Conservation (phyloP, 1,139 yeast genomes). For the Debaryomycetaceae sp. region DNA sequence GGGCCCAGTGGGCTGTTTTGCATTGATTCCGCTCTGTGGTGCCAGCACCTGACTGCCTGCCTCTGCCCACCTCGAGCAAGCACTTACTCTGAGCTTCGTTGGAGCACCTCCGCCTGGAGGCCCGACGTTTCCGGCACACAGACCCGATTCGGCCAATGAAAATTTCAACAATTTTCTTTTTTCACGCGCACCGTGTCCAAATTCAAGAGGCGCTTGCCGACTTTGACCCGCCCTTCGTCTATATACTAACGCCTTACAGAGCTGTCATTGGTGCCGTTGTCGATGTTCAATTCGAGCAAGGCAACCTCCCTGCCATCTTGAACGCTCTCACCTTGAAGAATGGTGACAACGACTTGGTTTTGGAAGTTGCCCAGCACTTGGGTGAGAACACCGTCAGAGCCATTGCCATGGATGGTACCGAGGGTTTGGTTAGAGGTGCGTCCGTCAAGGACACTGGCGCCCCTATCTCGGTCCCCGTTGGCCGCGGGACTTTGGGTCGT, state of each 20-base stretch:
- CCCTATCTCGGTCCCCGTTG: constrained; percentile 98
- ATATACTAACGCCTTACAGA: constrained; percentile 43
- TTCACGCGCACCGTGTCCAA: constrained; percentile 3
- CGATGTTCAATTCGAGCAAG: constrained; percentile 98
- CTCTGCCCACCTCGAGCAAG: no score
- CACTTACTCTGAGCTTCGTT: no score
- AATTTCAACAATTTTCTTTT: constrained; percentile 22
- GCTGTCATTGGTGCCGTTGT: constrained; percentile 99
- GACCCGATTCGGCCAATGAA: constrained; percentile 28
- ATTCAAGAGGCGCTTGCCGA: not conserved
- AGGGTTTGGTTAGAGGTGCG: constrained; percentile 99
- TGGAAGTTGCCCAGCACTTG: constrained; percentile 98
- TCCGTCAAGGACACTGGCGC: constrained; percentile 91
- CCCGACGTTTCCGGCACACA: constrained; percentile 7
- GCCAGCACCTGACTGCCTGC: no score
- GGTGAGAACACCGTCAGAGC: constrained; percentile 99
- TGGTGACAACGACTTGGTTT: constrained; percentile 70
- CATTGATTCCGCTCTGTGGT: no score
- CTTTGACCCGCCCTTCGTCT: not conserved
- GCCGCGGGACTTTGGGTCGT: constrained; percentile 98
- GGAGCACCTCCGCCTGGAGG: no score
- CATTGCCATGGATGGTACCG: constrained; percentile 99
- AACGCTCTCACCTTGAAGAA: constrained; percentile 88
- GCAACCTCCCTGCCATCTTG: constrained; percentile 93
- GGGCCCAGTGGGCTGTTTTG: no score